Percentiles rank a stretch among this genome's conserved stretches.
These are phyloP conservation scores for Gliomastix tumulicola DNA, from an alignment of 2,329 filamentous ascomycete genomes.

Conservation along the genomic window DNA sequence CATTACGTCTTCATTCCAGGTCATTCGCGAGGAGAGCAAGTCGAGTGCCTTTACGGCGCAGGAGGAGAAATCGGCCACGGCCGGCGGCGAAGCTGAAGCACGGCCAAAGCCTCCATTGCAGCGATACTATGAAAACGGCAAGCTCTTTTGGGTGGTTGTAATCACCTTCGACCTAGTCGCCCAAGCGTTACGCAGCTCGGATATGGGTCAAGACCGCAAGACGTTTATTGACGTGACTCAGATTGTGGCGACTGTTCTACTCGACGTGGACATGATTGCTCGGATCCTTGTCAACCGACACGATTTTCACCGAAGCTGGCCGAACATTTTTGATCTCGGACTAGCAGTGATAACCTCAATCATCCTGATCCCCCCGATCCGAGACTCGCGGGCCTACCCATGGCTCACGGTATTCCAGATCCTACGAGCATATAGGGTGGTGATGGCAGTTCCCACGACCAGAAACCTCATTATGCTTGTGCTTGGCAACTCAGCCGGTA, in stretches of 20 bases:
- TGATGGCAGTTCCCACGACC: slow-evolving; percentile 82
- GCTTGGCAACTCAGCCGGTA: slow-evolving; percentile 84
- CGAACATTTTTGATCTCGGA: slow-evolving; percentile 73
- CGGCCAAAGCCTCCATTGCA: slow-evolving; percentile 45
- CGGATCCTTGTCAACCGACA: slow-evolving; percentile 77
- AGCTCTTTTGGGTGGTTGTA: slow-evolving; percentile 69
- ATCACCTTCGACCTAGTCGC: slow-evolving; percentile 76
- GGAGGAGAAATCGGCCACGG: slow-evolving; percentile 32
- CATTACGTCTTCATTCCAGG: slow-evolving; percentile 96
- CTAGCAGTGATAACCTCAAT: slow-evolving; percentile 76
- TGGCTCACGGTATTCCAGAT: slow-evolving; percentile 95
- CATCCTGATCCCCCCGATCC: slow-evolving; percentile 80
- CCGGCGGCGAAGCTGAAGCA: slow-evolving; percentile 24
- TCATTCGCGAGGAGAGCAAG: slow-evolving; percentile 94
- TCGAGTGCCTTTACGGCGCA: slow-evolving; percentile 86
- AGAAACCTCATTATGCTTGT: slow-evolving; percentile 81
- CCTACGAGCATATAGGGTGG: slow-evolving; percentile 82
- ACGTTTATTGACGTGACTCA: slow-evolving; percentile 67
- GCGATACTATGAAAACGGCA: slow-evolving; percentile 65
- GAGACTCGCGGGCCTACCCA: slow-evolving; percentile 66
- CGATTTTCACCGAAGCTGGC: slow-evolving; percentile 64
- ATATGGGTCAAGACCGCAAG: slow-evolving; percentile 57
- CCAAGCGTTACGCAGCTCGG: slow-evolving; percentile 69
- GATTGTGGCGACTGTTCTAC: slow-evolving; percentile 65
- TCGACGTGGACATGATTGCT: slow-evolving; percentile 76